These are phyloP conservation scores for Starmerella bombicola DNA, from an alignment of 805 yeast genomes.

Conservation along the genomic window DNA sequence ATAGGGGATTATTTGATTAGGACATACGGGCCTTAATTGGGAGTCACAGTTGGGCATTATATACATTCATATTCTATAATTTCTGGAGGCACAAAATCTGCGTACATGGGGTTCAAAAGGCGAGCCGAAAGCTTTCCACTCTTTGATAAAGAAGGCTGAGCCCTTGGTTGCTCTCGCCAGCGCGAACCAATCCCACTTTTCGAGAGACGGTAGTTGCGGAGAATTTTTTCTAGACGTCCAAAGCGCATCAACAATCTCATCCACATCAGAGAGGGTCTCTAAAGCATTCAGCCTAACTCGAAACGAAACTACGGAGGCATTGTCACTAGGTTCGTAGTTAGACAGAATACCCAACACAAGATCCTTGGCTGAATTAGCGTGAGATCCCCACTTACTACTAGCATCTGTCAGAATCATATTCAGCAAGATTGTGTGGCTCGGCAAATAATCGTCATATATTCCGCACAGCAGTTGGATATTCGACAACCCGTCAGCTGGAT, in stretches of 20 bases:
- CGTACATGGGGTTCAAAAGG: slow-evolving; percentile 14
- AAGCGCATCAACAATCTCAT: slow-evolving; percentile 3
- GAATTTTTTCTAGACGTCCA: slow-evolving; percentile 13
- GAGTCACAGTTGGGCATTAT: too few species aligned
- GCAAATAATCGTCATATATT: slow-evolving; percentile 7
- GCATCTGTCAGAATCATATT: slow-evolving; percentile 20
- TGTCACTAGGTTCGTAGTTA: slow-evolving; percentile 13
- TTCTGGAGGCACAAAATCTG: slow-evolving; percentile 3
- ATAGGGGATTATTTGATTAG: too few species aligned
- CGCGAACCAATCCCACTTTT: slow-evolving; percentile 21
- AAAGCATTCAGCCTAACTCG: slow-evolving; percentile 22
- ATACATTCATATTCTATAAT: neutral
- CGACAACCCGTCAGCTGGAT: slow-evolving; percentile 1
- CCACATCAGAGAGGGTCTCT: slow-evolving; percentile 11
- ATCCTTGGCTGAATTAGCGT: slow-evolving; percentile 6
- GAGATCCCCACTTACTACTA: slow-evolving; percentile 11
- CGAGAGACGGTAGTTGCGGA: slow-evolving; percentile 5
- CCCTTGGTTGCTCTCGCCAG: slow-evolving; percentile 17
- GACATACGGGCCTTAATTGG: too few species aligned
- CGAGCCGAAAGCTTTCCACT: slow-evolving; percentile 14
- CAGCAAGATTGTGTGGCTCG: slow-evolving; percentile 14
- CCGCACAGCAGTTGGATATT: slow-evolving; percentile 9
- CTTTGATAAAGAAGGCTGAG: slow-evolving; percentile 6
- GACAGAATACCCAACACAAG: slow-evolving; percentile 12
- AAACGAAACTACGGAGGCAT: slow-evolving; percentile 10